phyloP scores from a whole-genome alignment of 1,139 yeast genomes.

The Hyphopichia burtonii region DNA sequence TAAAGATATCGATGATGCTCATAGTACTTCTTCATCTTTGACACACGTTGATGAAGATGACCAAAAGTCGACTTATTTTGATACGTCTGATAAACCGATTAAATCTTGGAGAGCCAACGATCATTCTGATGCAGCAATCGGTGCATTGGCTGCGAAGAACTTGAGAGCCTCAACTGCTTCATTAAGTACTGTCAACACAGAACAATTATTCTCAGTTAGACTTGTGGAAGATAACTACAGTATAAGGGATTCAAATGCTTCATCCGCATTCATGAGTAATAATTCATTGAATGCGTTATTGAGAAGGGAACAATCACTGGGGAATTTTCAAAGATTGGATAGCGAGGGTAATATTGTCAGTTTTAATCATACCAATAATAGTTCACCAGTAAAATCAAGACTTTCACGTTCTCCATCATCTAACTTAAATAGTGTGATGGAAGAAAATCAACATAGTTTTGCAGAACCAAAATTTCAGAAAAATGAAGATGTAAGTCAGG shows the following conservation, averaged over 20 bases:
- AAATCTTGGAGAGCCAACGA: conserved; percentile 76
- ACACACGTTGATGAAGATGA: conserved; percentile 37
- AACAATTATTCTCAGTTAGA: conserved; percentile 77
- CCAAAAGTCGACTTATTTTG: conserved; percentile 26
- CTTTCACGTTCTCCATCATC: conserved; percentile 26
- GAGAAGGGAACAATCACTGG: conserved; percentile 33
- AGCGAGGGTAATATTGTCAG: conserved; percentile 53
- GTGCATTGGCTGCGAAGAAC: conserved; percentile 13
- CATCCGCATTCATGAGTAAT: conserved; percentile 31
- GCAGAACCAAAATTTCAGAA: neutral
- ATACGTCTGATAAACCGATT: conserved; percentile 42
- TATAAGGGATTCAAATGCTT: conserved; percentile 36
- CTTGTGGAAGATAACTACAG: conserved; percentile 60
- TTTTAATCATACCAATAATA: conserved; percentile 12
- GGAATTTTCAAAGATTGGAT: conserved; percentile 51
- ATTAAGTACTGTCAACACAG: conserved; percentile 82
- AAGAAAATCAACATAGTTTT: conserved; percentile 17
- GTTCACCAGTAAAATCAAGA: conserved; percentile 10
- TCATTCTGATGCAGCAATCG: conserved; percentile 19
- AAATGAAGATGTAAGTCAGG: neutral
- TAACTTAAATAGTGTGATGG: conserved; percentile 31
- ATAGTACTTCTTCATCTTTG: conserved; percentile 31
- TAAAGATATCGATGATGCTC: conserved; percentile 19
- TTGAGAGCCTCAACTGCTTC: conserved; percentile 60
- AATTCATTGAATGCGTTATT: conserved; percentile 28